Percentiles rank a stretch among this genome's conserved stretches.
Evolutionary conservation across 331 rosid genomes (phyloP).

Genomic region (Pyracantha coccinea): DNA sequence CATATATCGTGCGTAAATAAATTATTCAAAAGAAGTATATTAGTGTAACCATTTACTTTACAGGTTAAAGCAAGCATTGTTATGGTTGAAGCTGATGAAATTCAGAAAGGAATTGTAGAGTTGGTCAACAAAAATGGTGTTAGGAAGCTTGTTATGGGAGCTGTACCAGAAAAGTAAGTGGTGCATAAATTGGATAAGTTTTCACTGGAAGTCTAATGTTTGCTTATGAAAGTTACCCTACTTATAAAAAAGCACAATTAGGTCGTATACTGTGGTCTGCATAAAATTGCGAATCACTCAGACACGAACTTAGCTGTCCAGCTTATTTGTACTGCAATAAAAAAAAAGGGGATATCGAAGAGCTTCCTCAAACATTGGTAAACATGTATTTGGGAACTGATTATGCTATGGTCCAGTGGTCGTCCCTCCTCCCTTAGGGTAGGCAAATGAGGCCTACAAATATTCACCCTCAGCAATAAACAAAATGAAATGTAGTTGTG

Average conservation of each 20-base stretch:
- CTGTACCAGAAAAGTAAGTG: conserved; percentile 58
- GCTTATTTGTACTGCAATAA: neutral
- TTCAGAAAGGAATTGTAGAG: conserved; percentile 74
- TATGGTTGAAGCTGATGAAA: conserved; percentile 48
- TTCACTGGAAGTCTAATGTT: neutral
- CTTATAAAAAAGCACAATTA: neutral
- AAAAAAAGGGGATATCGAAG: neutral
- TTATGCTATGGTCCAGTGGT: neutral
- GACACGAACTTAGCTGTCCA: neutral
- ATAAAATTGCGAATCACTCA: neutral
- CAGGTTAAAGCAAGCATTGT: conserved; percentile 57
- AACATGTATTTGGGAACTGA: neutral
- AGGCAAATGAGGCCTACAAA: neutral
- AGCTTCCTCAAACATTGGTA: neutral
- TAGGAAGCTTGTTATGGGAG: conserved; percentile 79
- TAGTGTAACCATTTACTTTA: conserved; percentile 7
- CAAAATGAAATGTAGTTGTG: neutral
- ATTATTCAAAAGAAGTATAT: neutral
- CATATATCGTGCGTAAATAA: neutral
- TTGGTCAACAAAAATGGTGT: conserved; percentile 38
- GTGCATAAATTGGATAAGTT: conserved; percentile 1
- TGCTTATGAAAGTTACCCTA: neutral
- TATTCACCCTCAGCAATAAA: neutral
- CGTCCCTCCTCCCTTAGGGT: neutral
- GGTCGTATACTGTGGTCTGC: neutral